Conservation (phyloP, 345 rosid species). For the Aegle marmelos region DNA sequence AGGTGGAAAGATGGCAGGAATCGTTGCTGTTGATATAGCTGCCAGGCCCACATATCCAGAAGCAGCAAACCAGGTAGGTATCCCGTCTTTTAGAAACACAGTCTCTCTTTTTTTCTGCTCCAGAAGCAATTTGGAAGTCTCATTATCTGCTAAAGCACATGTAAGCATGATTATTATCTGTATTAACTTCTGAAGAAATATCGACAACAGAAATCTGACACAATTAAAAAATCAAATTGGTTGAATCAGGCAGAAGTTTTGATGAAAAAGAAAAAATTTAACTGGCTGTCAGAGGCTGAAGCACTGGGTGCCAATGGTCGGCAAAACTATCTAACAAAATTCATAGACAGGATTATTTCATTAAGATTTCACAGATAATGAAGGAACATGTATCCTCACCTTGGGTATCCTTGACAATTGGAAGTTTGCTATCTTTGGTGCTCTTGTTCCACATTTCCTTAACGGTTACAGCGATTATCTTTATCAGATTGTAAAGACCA, state of each 20-base stretch:
- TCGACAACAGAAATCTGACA: background rate
- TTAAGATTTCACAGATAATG: background rate
- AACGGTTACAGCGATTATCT: constrained; percentile 61
- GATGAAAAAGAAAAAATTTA: background rate
- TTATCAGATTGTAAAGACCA: constrained; percentile 83
- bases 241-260: background rate
- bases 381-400: constrained; percentile 26
- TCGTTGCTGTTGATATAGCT: constrained; percentile 73
- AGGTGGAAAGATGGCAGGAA: constrained; percentile 76
- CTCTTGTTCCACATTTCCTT: constrained; percentile 57
- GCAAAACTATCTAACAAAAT: background rate
- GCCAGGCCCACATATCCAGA: constrained; percentile 88
- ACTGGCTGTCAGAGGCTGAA: constrained; percentile 2
- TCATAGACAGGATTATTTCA: background rate
- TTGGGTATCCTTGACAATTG: constrained; percentile 42
- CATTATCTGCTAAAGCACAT: constrained; percentile 38
- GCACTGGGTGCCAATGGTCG: background rate
- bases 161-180: constrained; percentile 4
- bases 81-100: constrained; percentile 71
- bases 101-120: constrained; percentile 64
- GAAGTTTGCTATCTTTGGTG: constrained; percentile 45
- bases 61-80: constrained; percentile 74
- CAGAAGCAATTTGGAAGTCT: constrained; percentile 41
- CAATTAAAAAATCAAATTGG: background rate
- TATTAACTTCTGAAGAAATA: background rate